Evolutionary conservation across 2,329 filamentous ascomycete genomes (phyloP).

Genomic region (Colletotrichum euphorbiae): DNA sequence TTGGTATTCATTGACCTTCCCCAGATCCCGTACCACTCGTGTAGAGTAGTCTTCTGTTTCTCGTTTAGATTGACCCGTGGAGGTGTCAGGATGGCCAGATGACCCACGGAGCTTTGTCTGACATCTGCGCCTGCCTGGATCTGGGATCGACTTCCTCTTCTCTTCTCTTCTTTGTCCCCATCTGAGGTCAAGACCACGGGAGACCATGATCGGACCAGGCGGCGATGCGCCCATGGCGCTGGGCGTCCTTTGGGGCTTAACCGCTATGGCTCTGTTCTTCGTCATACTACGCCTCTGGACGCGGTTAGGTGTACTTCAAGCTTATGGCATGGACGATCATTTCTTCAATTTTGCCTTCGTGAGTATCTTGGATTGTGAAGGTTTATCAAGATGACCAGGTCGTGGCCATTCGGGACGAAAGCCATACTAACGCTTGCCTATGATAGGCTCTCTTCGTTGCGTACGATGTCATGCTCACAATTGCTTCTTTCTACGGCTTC

Average conservation of each 20-base stretch:
- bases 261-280: conserved; percentile 44
- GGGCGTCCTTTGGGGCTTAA: conserved; percentile 46
- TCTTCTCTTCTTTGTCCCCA: neutral
- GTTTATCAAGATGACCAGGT: neutral
- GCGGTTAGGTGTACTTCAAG: conserved; percentile 40
- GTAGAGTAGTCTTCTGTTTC: neutral
- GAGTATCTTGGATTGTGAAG: neutral
- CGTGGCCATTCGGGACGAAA: neutral
- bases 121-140: conserved; percentile 11
- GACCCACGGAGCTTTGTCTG: conserved; percentile 23
- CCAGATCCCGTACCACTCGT: conserved; percentile 10
- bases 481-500: conserved; percentile 34
- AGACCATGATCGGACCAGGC: conserved; percentile 37
- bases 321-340: conserved; percentile 38
- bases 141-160: conserved; percentile 9
- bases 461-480: conserved; percentile 36
- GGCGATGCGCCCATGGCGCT: conserved; percentile 38
- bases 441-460: conserved; percentile 27
- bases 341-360: conserved; percentile 37
- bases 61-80: conserved; percentile 16
- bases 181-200: conserved; percentile 11
- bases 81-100: conserved; percentile 12
- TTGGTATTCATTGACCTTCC: conserved; percentile 9
- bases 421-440: neutral
- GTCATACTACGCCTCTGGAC: conserved; percentile 53